Conservation (phyloP, 1,139 yeast genomes). For the Zhuliangozyma parablackwelliae region DNA sequence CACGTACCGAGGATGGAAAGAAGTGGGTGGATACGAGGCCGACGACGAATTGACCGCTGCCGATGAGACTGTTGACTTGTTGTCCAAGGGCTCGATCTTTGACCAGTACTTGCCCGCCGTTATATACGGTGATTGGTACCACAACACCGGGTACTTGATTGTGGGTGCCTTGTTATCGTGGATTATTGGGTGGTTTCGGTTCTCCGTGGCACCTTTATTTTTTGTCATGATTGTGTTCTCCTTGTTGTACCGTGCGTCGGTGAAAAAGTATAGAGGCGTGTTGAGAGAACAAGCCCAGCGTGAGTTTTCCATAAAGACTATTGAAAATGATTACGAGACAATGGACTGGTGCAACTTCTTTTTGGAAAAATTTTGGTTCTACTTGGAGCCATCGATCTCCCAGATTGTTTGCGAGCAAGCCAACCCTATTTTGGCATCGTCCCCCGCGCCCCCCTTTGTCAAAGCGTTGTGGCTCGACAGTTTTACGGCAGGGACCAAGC, state of each 20-base stretch:
- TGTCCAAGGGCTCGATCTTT: constrained; percentile 63
- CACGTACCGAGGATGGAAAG: constrained; percentile 87
- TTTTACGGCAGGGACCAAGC: constrained; percentile 90
- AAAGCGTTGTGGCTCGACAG: constrained; percentile 81
- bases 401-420: constrained; percentile 82
- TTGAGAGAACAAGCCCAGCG: constrained; percentile 81
- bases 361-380: constrained; percentile 86
- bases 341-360: constrained; percentile 93
- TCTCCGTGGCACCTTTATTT: constrained; percentile 78
- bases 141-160: constrained; percentile 66
- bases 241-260: constrained; percentile 74
- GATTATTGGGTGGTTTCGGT: constrained; percentile 71
- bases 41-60: constrained; percentile 59
- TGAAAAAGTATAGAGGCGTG: constrained; percentile 69
- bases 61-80: constrained; percentile 66
- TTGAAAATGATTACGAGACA: constrained; percentile 86
- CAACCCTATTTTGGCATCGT: constrained; percentile 73
- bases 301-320: constrained; percentile 71
- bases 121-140: constrained; percentile 94
- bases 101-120: constrained; percentile 68
- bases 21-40: constrained; percentile 82
- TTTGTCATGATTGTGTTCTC: constrained; percentile 58
- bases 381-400: constrained; percentile 84
- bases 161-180: constrained; percentile 70
- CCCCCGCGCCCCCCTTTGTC: constrained; percentile 78